Conservation (phyloP, 2,329 filamentous ascomycete species). For the Neocatenulostroma microsporum region DNA sequence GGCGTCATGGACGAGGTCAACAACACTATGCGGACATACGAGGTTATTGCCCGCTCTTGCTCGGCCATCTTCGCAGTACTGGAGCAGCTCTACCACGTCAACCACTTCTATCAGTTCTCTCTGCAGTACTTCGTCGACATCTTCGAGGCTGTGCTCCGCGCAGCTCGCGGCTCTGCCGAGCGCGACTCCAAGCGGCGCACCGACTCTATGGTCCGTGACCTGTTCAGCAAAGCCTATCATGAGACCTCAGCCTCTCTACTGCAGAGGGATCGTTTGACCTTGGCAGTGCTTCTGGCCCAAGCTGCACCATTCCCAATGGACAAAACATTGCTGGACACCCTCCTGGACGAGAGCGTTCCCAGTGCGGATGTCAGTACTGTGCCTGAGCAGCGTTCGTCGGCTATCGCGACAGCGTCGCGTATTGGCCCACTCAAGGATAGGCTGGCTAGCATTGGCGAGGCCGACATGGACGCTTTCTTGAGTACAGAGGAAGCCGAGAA, state of each 20-base stretch:
- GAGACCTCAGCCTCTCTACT: slow-evolving; percentile 87
- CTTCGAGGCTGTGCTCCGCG: slow-evolving; percentile 82
- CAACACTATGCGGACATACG: slow-evolving; percentile 89
- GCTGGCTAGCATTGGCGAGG: slow-evolving; percentile 53
- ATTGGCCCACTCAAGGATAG: slow-evolving; percentile 66
- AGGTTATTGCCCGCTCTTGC: slow-evolving; percentile 85
- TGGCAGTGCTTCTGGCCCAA: slow-evolving; percentile 91
- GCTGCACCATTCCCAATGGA: slow-evolving; percentile 96
- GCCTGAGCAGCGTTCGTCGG: slow-evolving; percentile 55
- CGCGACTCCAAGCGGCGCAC: slow-evolving; percentile 55
- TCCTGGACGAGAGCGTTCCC: slow-evolving; percentile 69
- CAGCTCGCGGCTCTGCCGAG: slow-evolving; percentile 66
- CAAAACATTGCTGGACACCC: slow-evolving; percentile 74
- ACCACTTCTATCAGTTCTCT: slow-evolving; percentile 99
- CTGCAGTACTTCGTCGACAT: slow-evolving; percentile 97
- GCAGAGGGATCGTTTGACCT: slow-evolving; percentile 87
- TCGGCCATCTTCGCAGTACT: slow-evolving; percentile 95
- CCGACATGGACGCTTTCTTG: slow-evolving; percentile 75
- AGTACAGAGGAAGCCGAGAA: slow-evolving; percentile 80
- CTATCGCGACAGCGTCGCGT: slow-evolving; percentile 59
- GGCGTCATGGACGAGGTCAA: slow-evolving; percentile 98
- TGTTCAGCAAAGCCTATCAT: slow-evolving; percentile 87
- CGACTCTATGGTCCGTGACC: slow-evolving; percentile 80
- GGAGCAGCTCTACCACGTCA: slow-evolving; percentile 94
- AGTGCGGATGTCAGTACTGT: slow-evolving; percentile 72